Percentiles rank a stretch among this genome's conserved stretches.
Evolutionary conservation across 148 eudicot genomes (phyloP).

Genomic region (Fallopia convolvulus): DNA sequence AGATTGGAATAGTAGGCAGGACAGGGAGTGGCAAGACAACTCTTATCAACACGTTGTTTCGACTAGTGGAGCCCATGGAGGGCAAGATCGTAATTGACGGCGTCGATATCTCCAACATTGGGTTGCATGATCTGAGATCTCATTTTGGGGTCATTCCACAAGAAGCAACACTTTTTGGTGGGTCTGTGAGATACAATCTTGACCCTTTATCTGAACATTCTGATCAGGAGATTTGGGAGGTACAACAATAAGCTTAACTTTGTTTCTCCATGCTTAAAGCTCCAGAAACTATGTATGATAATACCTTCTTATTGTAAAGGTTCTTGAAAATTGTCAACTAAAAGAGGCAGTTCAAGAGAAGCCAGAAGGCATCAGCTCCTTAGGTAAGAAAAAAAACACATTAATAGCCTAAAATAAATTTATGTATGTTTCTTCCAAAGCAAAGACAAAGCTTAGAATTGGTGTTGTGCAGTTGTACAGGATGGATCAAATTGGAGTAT

Average conservation of each 20-base stretch:
- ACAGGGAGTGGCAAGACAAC: constrained; percentile 28
- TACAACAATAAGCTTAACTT: neutral
- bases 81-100: constrained; percentile 16
- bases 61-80: constrained; percentile 14
- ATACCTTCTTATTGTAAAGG: constrained; percentile 14
- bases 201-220: constrained; percentile 35
- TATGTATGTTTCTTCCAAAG: neutral
- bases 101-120: constrained; percentile 16
- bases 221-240: constrained; percentile 38
- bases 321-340: constrained; percentile 37
- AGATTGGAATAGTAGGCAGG: constrained; percentile 38
- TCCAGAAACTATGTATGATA: neutral
- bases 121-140: constrained; percentile 12
- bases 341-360: constrained; percentile 30
- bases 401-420: neutral
- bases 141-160: constrained; percentile 7
- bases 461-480: constrained; percentile 28
- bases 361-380: constrained; percentile 28
- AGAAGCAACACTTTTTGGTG: constrained; percentile 17
- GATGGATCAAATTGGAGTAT: constrained; percentile 66
- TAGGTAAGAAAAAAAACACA: constrained; percentile 18
- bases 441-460: neutral
- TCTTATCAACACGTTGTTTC: constrained; percentile 23
- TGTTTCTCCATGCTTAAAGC: neutral
- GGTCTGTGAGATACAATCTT: constrained; percentile 34